A percentile compares a stretch with the other conserved stretches of the same genome.
Conservation (phyloP, 805 yeast species). For the Saturnispora zaruensis region DNA sequence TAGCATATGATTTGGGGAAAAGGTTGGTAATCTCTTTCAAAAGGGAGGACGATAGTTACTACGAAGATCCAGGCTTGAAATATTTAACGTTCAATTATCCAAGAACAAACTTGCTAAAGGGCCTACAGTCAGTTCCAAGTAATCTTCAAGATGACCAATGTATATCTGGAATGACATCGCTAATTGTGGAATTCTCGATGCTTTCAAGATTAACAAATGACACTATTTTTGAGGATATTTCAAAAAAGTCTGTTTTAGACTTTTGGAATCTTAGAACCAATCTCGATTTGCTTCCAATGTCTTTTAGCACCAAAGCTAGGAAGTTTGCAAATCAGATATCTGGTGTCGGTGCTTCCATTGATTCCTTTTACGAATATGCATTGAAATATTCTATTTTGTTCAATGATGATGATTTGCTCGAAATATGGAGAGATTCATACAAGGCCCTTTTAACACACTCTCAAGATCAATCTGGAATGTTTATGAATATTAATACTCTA, state of each 20-base stretch:
- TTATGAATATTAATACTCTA: constrained; percentile 45
- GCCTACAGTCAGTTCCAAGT: constrained; percentile 38
- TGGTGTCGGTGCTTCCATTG: constrained; percentile 87
- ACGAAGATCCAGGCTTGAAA: not conserved
- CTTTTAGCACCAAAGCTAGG: constrained; percentile 39
- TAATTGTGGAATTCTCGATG: constrained; percentile 71
- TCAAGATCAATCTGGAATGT: constrained; percentile 27
- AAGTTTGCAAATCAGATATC: constrained; percentile 51
- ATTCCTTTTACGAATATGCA: constrained; percentile 85
- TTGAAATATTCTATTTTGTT: constrained; percentile 69
- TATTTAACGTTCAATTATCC: constrained; percentile 56
- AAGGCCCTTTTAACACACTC: constrained; percentile 49
- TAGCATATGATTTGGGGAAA: constrained; percentile 72
- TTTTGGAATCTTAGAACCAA: constrained; percentile 61
- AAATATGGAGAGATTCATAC: constrained; percentile 56
- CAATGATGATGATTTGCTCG: constrained; percentile 42
- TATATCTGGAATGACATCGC: constrained; percentile 80
- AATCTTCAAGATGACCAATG: constrained; percentile 58
- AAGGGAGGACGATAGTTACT: constrained; percentile 24
- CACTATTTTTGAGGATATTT: constrained; percentile 51
- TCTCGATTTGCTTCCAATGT: constrained; percentile 67
- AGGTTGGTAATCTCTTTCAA: constrained; percentile 62
- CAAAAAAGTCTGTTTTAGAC: constrained; percentile 55
- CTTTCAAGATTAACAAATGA: constrained; percentile 72
- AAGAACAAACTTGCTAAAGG: constrained; percentile 56